phyloP scores from a whole-genome alignment of 2,329 filamentous ascomycete species.

The Bipolaris bicolor region DNA sequence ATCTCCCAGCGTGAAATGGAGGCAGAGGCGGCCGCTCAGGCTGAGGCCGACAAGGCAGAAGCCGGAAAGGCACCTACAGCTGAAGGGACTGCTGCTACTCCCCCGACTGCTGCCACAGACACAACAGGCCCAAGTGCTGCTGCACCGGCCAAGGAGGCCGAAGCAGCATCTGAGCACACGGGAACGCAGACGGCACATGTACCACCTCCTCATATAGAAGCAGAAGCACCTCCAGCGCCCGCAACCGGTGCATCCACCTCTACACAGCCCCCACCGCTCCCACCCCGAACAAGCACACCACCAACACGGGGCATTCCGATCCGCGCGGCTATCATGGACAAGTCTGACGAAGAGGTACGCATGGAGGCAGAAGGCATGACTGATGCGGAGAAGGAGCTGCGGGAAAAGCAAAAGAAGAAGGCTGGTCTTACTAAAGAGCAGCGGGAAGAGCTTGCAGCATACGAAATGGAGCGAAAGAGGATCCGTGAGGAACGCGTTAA shows the following conservation, averaged over 20 bases:
- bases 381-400: constrained; percentile 75
- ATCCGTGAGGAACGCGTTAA: constrained; percentile 90
- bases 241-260: constrained; percentile 40
- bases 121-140: constrained; percentile 37
- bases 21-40: constrained; percentile 66
- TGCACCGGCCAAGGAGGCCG: constrained; percentile 52
- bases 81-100: constrained; percentile 16
- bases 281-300: constrained; percentile 56
- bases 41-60: constrained; percentile 45
- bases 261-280: constrained; percentile 43
- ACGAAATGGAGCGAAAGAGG: constrained; percentile 81
- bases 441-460: constrained; percentile 85
- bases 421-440: constrained; percentile 87
- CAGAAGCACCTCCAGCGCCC: constrained; percentile 42
- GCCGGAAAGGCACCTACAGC: constrained; percentile 29
- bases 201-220: constrained; percentile 48
- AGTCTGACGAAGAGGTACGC: constrained; percentile 76
- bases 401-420: constrained; percentile 89
- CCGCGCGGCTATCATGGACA: constrained; percentile 86
- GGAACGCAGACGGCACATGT: constrained; percentile 41
- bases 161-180: constrained; percentile 50
- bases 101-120: constrained; percentile 16
- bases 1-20: constrained; percentile 86
- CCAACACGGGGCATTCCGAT: constrained; percentile 67
- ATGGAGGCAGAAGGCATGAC: constrained; percentile 69